Evolutionary conservation across 1,284 basidiomycete genomes (phyloP).

Genomic region (Cryptococcus jaspeensis): DNA sequence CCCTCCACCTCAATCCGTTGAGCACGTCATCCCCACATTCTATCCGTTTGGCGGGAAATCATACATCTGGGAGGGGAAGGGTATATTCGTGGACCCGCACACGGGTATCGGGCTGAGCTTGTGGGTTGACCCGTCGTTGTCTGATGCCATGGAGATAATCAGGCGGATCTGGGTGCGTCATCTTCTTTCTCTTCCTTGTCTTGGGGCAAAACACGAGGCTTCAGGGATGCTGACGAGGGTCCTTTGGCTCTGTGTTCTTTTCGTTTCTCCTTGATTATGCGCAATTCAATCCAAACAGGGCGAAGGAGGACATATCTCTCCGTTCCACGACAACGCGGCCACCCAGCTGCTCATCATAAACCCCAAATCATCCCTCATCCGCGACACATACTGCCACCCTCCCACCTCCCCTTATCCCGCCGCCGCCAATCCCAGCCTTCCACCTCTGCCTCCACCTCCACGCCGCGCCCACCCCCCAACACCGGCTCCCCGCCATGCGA

Average conservation of each 20-base stretch:
- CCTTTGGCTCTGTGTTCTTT: neutral
- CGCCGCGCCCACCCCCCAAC: no score
- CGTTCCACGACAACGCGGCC: constrained; percentile 10
- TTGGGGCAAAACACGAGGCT: neutral
- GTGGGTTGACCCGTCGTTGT: constrained; percentile 18
- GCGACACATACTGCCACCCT: constrained; percentile 34
- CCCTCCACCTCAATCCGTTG: neutral
- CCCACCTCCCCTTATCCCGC: constrained; percentile 13
- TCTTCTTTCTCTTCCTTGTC: no score
- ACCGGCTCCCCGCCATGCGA: neutral
- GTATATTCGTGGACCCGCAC: constrained; percentile 19
- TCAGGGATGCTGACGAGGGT: neutral
- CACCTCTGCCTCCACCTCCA: no score
- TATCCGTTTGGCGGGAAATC: constrained; percentile 19
- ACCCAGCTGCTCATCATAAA: constrained; percentile 26
- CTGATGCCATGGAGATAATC: constrained; percentile 9
- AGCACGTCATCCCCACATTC: neutral
- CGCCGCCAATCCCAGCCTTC: neutral
- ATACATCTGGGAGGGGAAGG: constrained; percentile 12
- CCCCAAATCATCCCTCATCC: constrained; percentile 19
- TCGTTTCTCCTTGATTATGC: neutral
- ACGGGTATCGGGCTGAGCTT: constrained; percentile 9
- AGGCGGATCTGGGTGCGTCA: constrained; percentile 17
- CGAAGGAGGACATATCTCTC: constrained; percentile 26
- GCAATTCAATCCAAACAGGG: constrained; percentile 1